These are phyloP conservation scores for Pseudocercospora eumusae DNA, from an alignment of 2,329 filamentous ascomycete species.

Conservation along the genomic window DNA sequence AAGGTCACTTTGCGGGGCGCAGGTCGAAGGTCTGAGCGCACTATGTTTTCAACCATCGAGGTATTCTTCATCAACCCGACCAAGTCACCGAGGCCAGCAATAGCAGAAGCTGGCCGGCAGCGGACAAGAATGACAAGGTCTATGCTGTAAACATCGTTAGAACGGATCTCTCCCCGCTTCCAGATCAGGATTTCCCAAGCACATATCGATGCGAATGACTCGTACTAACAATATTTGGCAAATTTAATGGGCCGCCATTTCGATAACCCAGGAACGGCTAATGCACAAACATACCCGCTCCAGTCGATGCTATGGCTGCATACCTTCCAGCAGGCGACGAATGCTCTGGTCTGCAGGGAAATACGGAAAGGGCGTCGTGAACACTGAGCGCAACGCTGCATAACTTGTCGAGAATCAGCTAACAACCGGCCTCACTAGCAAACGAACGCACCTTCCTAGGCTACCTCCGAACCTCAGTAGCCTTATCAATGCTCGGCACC, in stretches of 20 bases:
- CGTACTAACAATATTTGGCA: background rate
- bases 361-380: no score
- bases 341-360: no score
- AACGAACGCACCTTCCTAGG: slow-evolving; percentile 73
- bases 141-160: background rate
- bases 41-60: background rate
- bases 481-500: slow-evolving; percentile 68
- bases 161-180: background rate
- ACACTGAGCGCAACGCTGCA: background rate
- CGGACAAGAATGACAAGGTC: background rate
- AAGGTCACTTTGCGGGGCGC: background rate
- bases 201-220: background rate
- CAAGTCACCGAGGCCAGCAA: background rate
- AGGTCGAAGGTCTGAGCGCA: background rate
- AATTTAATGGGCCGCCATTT: background rate
- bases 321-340: no score
- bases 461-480: slow-evolving; percentile 69
- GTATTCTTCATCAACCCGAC: background rate
- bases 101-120: background rate
- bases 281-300: background rate
- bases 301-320: no score
- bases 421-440: slow-evolving; percentile 43
- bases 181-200: background rate
- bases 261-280: background rate
- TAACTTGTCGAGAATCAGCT: background rate